Conservation (phyloP, 2,329 filamentous ascomycete species). For the Penicillium brasilianum region DNA sequence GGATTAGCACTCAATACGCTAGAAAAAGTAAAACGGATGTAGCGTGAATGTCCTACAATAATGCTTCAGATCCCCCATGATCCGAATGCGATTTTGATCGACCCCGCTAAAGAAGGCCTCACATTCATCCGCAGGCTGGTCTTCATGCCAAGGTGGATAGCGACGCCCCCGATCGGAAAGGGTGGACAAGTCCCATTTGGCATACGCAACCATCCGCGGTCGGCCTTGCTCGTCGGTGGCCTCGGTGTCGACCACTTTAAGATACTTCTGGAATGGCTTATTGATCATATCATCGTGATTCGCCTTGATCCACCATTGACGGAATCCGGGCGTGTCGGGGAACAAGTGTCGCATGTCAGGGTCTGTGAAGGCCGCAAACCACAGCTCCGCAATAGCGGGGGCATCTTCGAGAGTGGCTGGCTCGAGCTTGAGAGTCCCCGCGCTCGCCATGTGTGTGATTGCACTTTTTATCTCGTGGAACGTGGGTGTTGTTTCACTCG, state of each 20-base stretch:
- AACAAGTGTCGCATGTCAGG: slow-evolving; percentile 27
- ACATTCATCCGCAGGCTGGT: slow-evolving; percentile 24
- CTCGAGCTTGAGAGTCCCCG: slow-evolving; percentile 14
- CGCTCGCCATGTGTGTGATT: background rate
- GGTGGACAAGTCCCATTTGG: slow-evolving; percentile 37
- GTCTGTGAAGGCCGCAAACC: slow-evolving; percentile 34
- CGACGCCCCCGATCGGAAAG: slow-evolving; percentile 32
- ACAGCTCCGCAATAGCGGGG: slow-evolving; percentile 31
- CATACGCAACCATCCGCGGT: slow-evolving; percentile 33
- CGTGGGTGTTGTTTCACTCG: background rate
- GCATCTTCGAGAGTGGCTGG: slow-evolving; percentile 31
- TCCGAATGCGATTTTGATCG: slow-evolving; percentile 27
- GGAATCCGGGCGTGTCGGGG: slow-evolving; percentile 36
- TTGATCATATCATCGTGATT: slow-evolving; percentile 29
- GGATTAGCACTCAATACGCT: background rate
- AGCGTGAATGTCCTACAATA: slow-evolving; percentile 31
- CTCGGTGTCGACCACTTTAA: slow-evolving; percentile 35
- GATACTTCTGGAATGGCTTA: slow-evolving; percentile 33
- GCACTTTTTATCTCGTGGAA: background rate
- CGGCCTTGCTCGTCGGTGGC: slow-evolving; percentile 13
- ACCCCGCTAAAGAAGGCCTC: slow-evolving; percentile 27
- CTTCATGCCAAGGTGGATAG: slow-evolving; percentile 36
- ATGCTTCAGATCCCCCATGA: slow-evolving; percentile 34
- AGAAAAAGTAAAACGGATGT: background rate
- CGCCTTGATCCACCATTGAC: slow-evolving; percentile 33